Evolutionary conservation across 208 protist genomes (phyloP).

Genomic region (Leishmania guyanensis): DNA sequence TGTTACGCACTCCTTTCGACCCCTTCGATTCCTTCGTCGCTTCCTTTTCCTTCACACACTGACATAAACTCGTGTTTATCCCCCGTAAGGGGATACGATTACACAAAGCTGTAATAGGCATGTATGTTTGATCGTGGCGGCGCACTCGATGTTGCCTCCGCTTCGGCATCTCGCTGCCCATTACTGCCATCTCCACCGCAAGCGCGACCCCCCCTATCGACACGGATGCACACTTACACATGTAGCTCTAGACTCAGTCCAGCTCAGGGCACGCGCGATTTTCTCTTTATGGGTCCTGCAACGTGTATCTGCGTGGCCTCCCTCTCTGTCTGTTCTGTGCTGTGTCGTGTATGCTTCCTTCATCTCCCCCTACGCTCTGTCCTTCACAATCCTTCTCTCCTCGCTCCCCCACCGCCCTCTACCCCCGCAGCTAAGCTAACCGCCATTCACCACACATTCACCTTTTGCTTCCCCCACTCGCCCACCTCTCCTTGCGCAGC

Average conservation of each 20-base stretch:
- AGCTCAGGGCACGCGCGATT: not conserved
- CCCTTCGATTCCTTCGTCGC: not conserved
- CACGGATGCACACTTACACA: not conserved
- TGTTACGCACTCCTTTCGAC: not conserved
- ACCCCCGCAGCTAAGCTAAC: slow-evolving; percentile 1
- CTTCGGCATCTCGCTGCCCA: not conserved
- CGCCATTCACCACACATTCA: not conserved
- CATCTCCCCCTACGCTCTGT: not conserved
- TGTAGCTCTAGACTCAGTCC: not conserved
- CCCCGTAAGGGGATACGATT: not conserved
- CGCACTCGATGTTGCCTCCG: not conserved
- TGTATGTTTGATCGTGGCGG: not conserved
- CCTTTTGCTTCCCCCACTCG: slow-evolving; percentile 4
- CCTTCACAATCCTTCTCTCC: not conserved
- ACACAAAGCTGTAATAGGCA: not conserved
- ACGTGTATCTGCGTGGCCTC: not conserved
- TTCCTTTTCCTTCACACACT: not conserved
- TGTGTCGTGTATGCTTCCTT: not conserved
- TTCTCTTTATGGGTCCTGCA: not conserved
- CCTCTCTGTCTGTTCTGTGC: not conserved
- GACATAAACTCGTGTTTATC: not conserved
- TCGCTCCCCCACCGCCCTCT: not conserved
- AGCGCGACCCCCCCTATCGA: not conserved
- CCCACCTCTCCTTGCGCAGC: not conserved
- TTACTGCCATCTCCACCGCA: not conserved